Base-by-base conservation (phyloP, 768 basidiomycete genomes). In the Rhizopogon salebrosus region DNA sequence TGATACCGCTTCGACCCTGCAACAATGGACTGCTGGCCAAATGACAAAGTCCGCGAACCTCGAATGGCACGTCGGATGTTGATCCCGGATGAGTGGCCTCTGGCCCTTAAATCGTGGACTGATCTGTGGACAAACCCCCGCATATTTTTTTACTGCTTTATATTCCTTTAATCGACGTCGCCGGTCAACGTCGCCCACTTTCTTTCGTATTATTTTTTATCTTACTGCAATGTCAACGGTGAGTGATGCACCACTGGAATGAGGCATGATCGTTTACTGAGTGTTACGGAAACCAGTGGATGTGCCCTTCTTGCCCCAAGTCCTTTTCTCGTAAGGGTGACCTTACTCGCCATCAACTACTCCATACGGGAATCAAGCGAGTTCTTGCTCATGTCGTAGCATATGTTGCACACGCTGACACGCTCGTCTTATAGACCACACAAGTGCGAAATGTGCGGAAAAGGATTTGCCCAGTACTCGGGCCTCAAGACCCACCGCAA, bases 401-500 rank as follows among this genome's bases (percentile, higher is more conserved):
- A 13, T 51, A n/a, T n/a, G n/a, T n/a, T 26, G 20, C 26, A 18
- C 41, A 48, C n/a, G 40, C 41, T 46, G 23, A 61, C 37, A 36
- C 5, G 16, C 23, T 13, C 37, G 8, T 22, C n/a, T 24, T 45
- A 20, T 48, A 87, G 87, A 48, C 79, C 77, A 6, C 71, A 80
- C 54, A 51, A 61, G 3, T 89, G 87, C 61, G 55, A 62, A 37
- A 60, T 64, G 5, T 89, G 87, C 59, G 65, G 65, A 4, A 84
- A 79, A 61, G 58, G 60, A 1, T 89, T 89, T 61, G 65, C 78
- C 8, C 87, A 89, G 64, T 66, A 60, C 39, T 80, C 80, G 2
- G 82, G 78, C 2, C 69, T 89, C 49, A 81, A 79, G 56, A 84
- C 80, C 1, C 88, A 89, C 56, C 52, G 56, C 49, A 89, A 88